Evolutionary conservation across 257 asterid genomes (phyloP), one percentile per base, ranked within the genome.

Genomic region (Nicotiana sylvestris): DNA sequence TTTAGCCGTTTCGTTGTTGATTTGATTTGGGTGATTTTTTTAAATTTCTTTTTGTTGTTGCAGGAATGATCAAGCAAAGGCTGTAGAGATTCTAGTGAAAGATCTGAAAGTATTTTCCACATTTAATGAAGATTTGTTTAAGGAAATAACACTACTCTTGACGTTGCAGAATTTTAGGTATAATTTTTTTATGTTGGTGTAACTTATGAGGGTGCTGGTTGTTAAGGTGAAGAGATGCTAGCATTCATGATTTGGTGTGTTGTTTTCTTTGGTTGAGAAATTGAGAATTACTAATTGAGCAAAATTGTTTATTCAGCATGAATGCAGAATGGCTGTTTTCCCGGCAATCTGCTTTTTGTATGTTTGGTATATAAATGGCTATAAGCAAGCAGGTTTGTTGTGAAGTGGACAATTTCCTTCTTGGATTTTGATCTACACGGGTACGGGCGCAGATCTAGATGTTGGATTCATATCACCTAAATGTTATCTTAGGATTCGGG

Each of bases 121-220:
- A 39, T 87, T 83, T 84, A 83, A 87, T 12, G 89, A 86, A 77
- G 93, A 88, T 30, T 85, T 88, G 53, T 88, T 84, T 35, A 89
- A 89, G 89, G 92, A 89, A 80, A 87, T 89, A 46, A 70, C 92
- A 18, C 57, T 83, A 83, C 93, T 90, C 33, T 62, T 92, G 85
- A 85, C 92, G 6, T 82, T 90, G 90, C 72, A 81, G 72, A 85
- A 92, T 76, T 87, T 90, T 70, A 89, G 93, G 94, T 90, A 84
- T 37, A 51, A 21, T 49, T 49, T 74, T 74, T 27, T 17, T 49
- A 49, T 49, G 25, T 74, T 49, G 39, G 25, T 27, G 33, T 74
- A 27, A 0, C 49, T 57, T 70, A 49, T 27, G 80, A 74, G 64
- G 60, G 61, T 46, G 11, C 37, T 46, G 35, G 43, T 51, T 27